Evolutionary conservation across 129 eudicot genomes (phyloP).

Genomic region (Helianthus tuberosus): DNA sequence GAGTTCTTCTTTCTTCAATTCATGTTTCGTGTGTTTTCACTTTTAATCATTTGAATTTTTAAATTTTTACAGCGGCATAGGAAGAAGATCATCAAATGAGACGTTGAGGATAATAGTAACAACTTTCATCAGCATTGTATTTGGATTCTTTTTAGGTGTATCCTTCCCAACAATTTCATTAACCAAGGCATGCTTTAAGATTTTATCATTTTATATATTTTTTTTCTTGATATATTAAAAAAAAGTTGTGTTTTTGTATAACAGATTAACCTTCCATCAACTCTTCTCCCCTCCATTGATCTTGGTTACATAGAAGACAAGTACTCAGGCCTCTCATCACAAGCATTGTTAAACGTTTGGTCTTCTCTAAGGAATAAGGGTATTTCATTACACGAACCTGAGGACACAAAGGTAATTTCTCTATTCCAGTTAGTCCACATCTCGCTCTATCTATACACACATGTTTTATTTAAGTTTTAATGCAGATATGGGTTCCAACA

Average conservation of each 20-base stretch:
- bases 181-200: conserved; percentile 48
- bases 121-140: conserved; percentile 62
- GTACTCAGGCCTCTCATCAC: conserved; percentile 89
- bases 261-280: conserved; percentile 58
- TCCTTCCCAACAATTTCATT: conserved; percentile 67
- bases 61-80: conserved; percentile 41
- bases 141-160: conserved; percentile 78
- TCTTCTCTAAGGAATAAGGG: conserved; percentile 55
- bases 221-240: conserved; percentile 4
- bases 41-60: neutral
- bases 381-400: conserved; percentile 27
- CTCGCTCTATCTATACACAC: neutral
- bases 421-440: neutral
- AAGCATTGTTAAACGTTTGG: conserved; percentile 76
- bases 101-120: conserved; percentile 75
- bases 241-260: conserved; percentile 15
- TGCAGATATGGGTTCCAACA: conserved; percentile 49
- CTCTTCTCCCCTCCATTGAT: conserved; percentile 63
- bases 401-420: conserved; percentile 51
- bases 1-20: conserved; percentile 13
- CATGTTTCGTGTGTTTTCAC: neutral
- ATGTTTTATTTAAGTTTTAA: neutral
- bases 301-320: conserved; percentile 72
- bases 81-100: conserved; percentile 63
- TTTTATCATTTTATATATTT: conserved; percentile 3